Percentiles rank a stretch among this genome's conserved stretches.
Conservation (phyloP, 768 basidiomycete genomes). For the Gymnopilus junonius region DNA sequence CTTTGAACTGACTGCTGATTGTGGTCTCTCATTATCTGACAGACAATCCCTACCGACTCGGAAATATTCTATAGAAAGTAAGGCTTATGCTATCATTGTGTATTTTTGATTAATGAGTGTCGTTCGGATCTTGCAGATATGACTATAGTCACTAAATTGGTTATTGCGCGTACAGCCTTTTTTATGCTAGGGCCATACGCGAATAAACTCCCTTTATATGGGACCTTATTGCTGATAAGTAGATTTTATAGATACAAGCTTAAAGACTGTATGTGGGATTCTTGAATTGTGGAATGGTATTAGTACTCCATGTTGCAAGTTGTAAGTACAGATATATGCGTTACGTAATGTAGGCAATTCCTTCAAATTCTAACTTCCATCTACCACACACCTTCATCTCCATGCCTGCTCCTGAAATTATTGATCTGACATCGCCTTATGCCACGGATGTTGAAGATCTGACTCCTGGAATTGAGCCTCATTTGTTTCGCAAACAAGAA, state of each 20-base stretch:
- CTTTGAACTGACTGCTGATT: conserved; percentile 3
- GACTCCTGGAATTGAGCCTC: neutral
- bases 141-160: conserved; percentile 44
- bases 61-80: conserved; percentile 89
- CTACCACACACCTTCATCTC: neutral
- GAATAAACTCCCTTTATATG: neutral
- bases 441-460: neutral
- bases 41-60: conserved; percentile 72
- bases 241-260: too few species aligned
- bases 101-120: neutral
- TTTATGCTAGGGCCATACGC: neutral
- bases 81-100: conserved; percentile 33
- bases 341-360: neutral
- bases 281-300: too few species aligned
- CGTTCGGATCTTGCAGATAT: conserved; percentile 32
- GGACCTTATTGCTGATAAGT: too few species aligned
- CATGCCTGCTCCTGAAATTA: conserved; percentile 27
- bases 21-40: neutral
- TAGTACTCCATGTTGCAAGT: too few species aligned
- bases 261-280: too few species aligned
- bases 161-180: neutral
- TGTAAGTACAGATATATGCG: too few species aligned
- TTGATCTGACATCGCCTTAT: conserved; percentile 35
- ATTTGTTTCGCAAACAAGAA: conserved; percentile 6
- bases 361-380: neutral